Evolutionary conservation across 805 yeast genomes (phyloP), one percentile per base, ranked within the genome.

Genomic region (Teunomyces cretensis): DNA sequence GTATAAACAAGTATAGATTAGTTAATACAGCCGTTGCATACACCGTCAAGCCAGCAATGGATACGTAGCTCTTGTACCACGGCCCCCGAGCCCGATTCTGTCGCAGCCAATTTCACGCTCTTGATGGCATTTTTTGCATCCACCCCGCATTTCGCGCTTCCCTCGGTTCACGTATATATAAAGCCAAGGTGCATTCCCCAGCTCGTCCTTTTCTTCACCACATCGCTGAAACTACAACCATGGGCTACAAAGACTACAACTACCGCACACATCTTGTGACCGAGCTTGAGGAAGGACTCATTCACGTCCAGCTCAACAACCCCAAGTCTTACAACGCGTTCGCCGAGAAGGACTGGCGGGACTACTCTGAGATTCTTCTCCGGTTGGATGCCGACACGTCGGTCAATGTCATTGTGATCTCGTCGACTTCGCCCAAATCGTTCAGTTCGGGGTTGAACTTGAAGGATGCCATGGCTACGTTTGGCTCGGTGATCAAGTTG

Each of bases 371-470:
- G 4, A 63, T 84, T 7, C 70, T 86, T 46, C 54, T 61, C 14
- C 50, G 53, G 33, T 66, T 86, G 17, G 80, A 77, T 39, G 41
- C 50, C 3, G 75, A 72, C 39, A 62, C 73, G 2, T 64, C 63
- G 1, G 75, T 82, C 19, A 75, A 78, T 17, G 79, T 74, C 7
- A 77, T 84, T 26, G 51, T 72, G 33, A 72, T 87, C 6, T 67
- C 86, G 0, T 75, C 82, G 1, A 82, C 84, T 0, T 67, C 58
- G 1, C 85, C 85, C 7, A 64, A 64, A 17, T 72, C 83, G 2
- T 83, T 87, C 55, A 70, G 82, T 22, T 71, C 88, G 3, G 95
- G 95, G 0, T 70, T 86, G 50, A 84, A 87, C 57, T 59, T 86
- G 55, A 72, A 73, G 50, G 63, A 58, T 5, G 65, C 67, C 9